These are phyloP conservation scores for Dichotomocladium elegans DNA, from an alignment of 371 early-diverging fungal genomes.

Conservation along the genomic window DNA sequence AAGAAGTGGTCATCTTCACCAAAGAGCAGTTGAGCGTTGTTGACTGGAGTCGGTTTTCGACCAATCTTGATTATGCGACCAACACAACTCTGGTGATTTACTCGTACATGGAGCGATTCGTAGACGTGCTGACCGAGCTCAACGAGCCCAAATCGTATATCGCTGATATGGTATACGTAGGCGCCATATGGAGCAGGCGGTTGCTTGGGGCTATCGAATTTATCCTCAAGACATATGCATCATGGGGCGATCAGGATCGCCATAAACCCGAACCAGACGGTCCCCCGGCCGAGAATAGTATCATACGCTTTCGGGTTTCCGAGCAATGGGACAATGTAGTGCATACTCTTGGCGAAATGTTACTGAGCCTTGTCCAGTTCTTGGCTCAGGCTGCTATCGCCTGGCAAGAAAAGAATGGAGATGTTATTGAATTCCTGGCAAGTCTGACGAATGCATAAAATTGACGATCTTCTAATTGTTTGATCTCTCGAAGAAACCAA, in stretches of 20 bases:
- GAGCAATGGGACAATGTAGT: slow-evolving; percentile 14
- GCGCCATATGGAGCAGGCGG: no score
- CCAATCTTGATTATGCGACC: slow-evolving; percentile 2
- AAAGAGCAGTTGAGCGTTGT: slow-evolving; percentile 9
- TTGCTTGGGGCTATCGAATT: neutral
- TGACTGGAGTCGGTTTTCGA: neutral
- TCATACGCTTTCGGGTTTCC: no score
- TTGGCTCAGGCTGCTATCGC: neutral
- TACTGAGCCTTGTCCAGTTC: slow-evolving; percentile 8
- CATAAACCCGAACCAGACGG: neutral
- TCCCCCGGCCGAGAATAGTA: no score
- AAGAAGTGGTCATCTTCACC: slow-evolving; percentile 6
- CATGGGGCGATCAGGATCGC: slow-evolving; percentile 7
- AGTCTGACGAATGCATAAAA: neutral
- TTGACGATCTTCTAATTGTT: neutral
- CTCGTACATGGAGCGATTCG: neutral
- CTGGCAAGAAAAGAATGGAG: neutral
- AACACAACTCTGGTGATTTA: slow-evolving; percentile 3
- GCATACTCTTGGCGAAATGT: neutral
- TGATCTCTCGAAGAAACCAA: neutral
- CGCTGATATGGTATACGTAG: no score
- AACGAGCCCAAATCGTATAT: neutral
- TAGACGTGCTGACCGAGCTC: neutral
- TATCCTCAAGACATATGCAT: slow-evolving; percentile 5
- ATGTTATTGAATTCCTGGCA: neutral